Evolutionary conservation across 768 basidiomycete genomes (phyloP).

Genomic region (Tephrocybe sp.): DNA sequence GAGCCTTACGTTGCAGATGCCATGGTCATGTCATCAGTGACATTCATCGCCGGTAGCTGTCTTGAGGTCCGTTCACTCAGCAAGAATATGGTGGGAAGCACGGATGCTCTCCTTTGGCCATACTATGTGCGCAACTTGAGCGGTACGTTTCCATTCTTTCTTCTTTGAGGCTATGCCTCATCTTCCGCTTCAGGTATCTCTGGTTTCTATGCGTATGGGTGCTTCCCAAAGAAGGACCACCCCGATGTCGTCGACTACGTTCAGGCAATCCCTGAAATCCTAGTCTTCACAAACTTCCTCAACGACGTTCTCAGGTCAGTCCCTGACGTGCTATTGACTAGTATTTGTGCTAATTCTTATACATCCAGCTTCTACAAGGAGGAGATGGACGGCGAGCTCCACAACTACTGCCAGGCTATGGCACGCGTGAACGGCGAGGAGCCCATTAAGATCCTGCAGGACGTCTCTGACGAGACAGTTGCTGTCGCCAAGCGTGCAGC

Average conservation of each 20-base stretch:
- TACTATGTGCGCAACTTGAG: constrained; percentile 9
- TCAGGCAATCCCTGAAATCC: constrained; percentile 10
- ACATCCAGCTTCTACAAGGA: constrained; percentile 9
- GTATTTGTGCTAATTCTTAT: neutral
- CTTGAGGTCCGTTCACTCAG: constrained; percentile 10
- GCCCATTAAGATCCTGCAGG: constrained; percentile 10
- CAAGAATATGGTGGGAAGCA: constrained; percentile 1
- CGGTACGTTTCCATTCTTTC: neutral
- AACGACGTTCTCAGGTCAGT: constrained; percentile 11
- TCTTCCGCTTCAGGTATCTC: neutral
- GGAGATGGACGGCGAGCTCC: constrained; percentile 12
- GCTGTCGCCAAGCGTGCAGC: constrained; percentile 7
- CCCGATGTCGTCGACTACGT: constrained; percentile 10
- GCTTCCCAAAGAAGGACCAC: constrained; percentile 13
- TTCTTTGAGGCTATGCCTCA: neutral
- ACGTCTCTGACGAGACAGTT: constrained; percentile 9
- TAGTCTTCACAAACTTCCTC: constrained; percentile 10
- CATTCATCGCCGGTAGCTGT: constrained; percentile 12
- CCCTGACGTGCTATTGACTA: neutral
- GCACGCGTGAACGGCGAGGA: constrained; percentile 2
- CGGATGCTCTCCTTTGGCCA: constrained; percentile 11
- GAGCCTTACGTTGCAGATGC: constrained; percentile 10
- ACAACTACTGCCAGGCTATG: constrained; percentile 13
- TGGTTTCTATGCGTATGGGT: constrained; percentile 8
- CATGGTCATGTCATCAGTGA: constrained; percentile 12